Evolutionary conservation across 495 filamentous ascomycete species (phyloP).

Genomic region (Podospora sp.): DNA sequence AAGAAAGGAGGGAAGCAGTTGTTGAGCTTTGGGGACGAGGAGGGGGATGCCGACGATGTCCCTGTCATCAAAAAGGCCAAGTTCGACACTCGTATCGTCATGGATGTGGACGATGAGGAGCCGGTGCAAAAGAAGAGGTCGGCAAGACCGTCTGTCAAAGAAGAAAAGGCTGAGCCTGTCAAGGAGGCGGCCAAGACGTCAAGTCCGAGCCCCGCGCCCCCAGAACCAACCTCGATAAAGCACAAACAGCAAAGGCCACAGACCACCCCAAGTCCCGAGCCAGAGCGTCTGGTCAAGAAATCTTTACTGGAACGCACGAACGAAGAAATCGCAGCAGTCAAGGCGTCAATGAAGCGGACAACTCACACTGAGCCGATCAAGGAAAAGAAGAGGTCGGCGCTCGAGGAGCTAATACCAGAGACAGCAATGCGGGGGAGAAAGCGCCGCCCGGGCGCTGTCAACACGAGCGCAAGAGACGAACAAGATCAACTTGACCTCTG

Average conservation of each 20-base stretch:
- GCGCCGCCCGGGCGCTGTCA: constrained; percentile 60
- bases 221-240: constrained; percentile 27
- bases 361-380: constrained; percentile 59
- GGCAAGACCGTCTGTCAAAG: constrained; percentile 32
- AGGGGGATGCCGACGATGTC: constrained; percentile 66
- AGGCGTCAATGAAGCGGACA: constrained; percentile 88
- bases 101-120: constrained; percentile 51
- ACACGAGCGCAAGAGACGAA: constrained; percentile 52
- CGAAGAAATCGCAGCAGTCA: constrained; percentile 86
- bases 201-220: constrained; percentile 28
- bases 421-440: constrained; percentile 81
- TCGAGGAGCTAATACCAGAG: constrained; percentile 82
- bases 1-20: constrained; percentile 75
- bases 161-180: constrained; percentile 30
- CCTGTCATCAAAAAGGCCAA: constrained; percentile 82
- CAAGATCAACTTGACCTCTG: constrained; percentile 65
- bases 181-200: constrained; percentile 28
- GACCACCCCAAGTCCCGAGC: constrained; percentile 43
- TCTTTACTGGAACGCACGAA: constrained; percentile 68
- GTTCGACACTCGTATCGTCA: constrained; percentile 84
- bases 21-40: constrained; percentile 88
- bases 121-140: constrained; percentile 29
- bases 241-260: constrained; percentile 23
- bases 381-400: constrained; percentile 63
- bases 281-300: constrained; percentile 50